These are phyloP conservation scores for Anaeramoeba flamelloides DNA, from an alignment of 78 protist species.

Conservation along the genomic window DNA sequence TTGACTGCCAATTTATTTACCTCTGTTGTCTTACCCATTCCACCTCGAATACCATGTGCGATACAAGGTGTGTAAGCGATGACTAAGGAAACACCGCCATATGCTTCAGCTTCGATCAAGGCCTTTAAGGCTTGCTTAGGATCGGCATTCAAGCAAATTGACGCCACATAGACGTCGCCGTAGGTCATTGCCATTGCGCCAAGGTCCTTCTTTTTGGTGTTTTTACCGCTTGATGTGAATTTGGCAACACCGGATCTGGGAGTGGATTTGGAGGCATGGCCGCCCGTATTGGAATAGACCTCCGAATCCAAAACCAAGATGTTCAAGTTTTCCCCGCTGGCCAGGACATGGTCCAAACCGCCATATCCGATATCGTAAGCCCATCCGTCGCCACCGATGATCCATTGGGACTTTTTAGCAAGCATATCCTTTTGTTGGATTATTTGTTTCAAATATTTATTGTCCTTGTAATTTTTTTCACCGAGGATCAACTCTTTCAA, in stretches of 20 bases:
- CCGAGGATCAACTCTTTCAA: neutral
- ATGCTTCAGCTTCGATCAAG: constrained; percentile 19
- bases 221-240: constrained; percentile 37
- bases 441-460: neutral
- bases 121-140: constrained; percentile 18
- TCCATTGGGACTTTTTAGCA: constrained; percentile 27
- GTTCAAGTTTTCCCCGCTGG: constrained; percentile 43
- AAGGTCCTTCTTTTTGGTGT: constrained; percentile 37
- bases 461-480: neutral
- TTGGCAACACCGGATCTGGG: constrained; percentile 21
- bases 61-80: constrained; percentile 47
- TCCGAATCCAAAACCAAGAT: constrained; percentile 50
- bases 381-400: constrained; percentile 65
- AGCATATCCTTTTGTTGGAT: neutral
- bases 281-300: constrained; percentile 48
- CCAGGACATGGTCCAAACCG: constrained; percentile 59
- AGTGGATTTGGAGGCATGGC: constrained; percentile 37
- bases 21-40: neutral
- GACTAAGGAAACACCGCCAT: constrained; percentile 43
- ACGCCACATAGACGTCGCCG: constrained; percentile 55
- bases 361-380: constrained; percentile 51
- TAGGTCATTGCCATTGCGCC: constrained; percentile 51
- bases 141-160: constrained; percentile 25
- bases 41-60: constrained; percentile 4
- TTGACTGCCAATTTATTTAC: constrained; percentile 43